A percentile compares a stretch with the other conserved stretches of the same genome.
These are phyloP conservation scores for Cladosporium velox DNA, from an alignment of 2,329 filamentous ascomycete genomes.

Conservation along the genomic window DNA sequence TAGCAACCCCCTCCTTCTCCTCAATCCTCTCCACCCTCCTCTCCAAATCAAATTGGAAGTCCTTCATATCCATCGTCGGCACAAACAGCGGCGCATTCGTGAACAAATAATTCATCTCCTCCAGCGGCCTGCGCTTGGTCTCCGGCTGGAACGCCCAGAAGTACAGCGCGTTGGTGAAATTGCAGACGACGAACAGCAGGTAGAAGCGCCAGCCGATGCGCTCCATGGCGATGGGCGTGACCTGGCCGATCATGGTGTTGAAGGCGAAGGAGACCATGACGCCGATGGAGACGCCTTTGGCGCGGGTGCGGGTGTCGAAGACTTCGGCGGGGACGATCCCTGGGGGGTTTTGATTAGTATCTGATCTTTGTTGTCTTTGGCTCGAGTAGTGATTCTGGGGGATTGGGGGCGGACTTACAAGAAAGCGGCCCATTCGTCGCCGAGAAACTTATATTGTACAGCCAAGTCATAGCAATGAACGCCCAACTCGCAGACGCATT, in stretches of 20 bases:
- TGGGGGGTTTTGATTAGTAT: neutral
- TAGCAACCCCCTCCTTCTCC: conserved; percentile 45
- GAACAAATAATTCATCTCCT: conserved; percentile 69
- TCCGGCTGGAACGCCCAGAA: conserved; percentile 70
- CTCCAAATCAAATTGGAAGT: conserved; percentile 61
- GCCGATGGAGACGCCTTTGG: conserved; percentile 73
- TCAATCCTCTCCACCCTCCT: conserved; percentile 59
- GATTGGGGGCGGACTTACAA: conserved; percentile 36
- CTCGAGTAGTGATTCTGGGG: no score
- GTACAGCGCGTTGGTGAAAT: conserved; percentile 67
- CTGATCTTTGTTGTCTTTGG: neutral
- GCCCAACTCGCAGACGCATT: conserved; percentile 63
- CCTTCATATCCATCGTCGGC: conserved; percentile 56
- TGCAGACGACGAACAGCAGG: conserved; percentile 66
- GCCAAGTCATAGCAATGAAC: conserved; percentile 76
- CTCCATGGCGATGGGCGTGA: conserved; percentile 63
- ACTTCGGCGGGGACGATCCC: conserved; percentile 41
- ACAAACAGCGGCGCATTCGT: conserved; percentile 55
- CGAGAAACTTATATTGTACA: conserved; percentile 78
- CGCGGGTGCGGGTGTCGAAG: conserved; percentile 74
- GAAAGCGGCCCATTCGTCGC: conserved; percentile 69
- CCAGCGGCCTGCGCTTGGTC: conserved; percentile 63
- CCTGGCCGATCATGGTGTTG: conserved; percentile 74
- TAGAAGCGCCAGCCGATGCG: conserved; percentile 60
- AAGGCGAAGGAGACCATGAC: conserved; percentile 72